Percentiles rank a stretch among this genome's conserved stretches.
Evolutionary conservation across 2,329 filamentous ascomycete genomes (phyloP).

Genomic region (Bipolaris oryzae): DNA sequence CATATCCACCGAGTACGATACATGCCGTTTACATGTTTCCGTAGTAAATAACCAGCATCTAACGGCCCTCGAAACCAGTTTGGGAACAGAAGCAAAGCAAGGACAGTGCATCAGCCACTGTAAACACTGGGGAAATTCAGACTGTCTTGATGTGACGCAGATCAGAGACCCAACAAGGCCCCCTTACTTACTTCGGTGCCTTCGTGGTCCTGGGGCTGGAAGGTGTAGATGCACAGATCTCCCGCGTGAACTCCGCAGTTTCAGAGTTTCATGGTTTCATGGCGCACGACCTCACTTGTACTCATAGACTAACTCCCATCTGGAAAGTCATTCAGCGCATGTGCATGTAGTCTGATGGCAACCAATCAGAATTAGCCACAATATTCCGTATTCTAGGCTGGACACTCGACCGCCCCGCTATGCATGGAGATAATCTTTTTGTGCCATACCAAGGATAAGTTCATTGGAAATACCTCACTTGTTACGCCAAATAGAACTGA

Average conservation of each 20-base stretch:
- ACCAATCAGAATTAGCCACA: neutral
- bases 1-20: conserved; percentile 3
- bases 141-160: neutral
- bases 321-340: neutral
- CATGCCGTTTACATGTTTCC: conserved; percentile 18
- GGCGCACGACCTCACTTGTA: neutral
- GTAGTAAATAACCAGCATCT: conserved; percentile 25
- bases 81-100: neutral
- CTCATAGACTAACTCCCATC: neutral
- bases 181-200: neutral
- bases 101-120: neutral
- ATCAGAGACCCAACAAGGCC: neutral
- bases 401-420: neutral
- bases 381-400: neutral
- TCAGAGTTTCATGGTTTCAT: neutral
- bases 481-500: neutral
- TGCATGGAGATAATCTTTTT: neutral
- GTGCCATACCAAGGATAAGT: neutral
- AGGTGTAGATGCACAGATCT: conserved; percentile 11
- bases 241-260: conserved; percentile 4
- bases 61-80: neutral
- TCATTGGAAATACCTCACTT: neutral
- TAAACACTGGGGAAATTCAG: neutral
- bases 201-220: neutral
- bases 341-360: neutral